Evolutionary conservation across 2,329 filamentous ascomycete species (phyloP).

Genomic region (Monilinia aucupariae): DNA sequence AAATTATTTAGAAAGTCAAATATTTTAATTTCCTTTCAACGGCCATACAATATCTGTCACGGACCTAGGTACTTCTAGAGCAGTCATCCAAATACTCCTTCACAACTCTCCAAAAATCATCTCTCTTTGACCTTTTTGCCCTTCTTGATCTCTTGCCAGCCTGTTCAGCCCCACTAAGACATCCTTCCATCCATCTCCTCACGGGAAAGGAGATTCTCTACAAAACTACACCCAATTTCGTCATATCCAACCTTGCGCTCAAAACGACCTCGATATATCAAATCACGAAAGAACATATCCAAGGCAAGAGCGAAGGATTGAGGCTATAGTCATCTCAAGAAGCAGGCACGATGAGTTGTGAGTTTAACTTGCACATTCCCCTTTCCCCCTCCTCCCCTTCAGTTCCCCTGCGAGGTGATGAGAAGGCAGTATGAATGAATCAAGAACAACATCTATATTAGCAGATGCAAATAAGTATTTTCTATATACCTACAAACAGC

Average conservation of each 20-base stretch:
- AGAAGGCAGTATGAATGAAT: not conserved
- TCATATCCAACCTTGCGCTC: not conserved
- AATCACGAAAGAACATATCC: not conserved
- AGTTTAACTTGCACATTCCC: slow-evolving; percentile 24
- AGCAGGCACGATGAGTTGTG: slow-evolving; percentile 35
- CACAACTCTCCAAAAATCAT: too few species aligned
- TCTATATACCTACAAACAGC: not conserved
- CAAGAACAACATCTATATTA: not conserved
- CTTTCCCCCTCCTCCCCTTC: not conserved
- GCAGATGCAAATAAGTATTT: slow-evolving; percentile 3
- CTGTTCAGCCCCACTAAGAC: slow-evolving; percentile 18
- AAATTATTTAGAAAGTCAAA: too few species aligned
- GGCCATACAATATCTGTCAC: too few species aligned
- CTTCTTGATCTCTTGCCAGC: slow-evolving; percentile 12
- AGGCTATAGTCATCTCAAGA: slow-evolving; percentile 9
- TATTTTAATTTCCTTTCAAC: too few species aligned
- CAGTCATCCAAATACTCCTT: not conserved
- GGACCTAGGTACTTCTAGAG: too few species aligned
- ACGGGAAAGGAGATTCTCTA: slow-evolving; percentile 10
- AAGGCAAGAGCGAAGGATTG: slow-evolving; percentile 16
- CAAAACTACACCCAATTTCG: not conserved
- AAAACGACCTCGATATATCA: not conserved
- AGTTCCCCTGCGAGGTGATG: slow-evolving; percentile 3
- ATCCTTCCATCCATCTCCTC: slow-evolving; percentile 13
- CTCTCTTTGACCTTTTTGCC: slow-evolving; percentile 12